Evolutionary conservation across 2,329 filamentous ascomycete species (phyloP).

Genomic region (Colletotrichum sp.): DNA sequence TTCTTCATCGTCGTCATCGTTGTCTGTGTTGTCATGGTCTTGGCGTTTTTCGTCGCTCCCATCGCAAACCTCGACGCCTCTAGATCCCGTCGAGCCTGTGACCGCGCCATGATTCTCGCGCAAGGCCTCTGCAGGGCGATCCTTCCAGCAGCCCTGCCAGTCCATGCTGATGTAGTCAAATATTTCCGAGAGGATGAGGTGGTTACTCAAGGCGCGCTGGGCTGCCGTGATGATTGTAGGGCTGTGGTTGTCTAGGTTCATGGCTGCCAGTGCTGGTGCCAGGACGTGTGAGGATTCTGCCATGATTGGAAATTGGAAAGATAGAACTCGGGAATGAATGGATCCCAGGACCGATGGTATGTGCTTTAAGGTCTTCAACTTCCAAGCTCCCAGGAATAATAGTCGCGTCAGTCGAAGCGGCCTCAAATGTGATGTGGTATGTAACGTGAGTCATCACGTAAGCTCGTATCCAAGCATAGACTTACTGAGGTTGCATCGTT

Average conservation of each 20-base stretch:
- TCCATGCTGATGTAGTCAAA: not conserved
- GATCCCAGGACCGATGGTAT: not conserved
- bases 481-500: not conserved
- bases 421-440: not conserved
- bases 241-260: not conserved
- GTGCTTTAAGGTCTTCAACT: fast-evolving
- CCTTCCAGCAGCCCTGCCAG: not conserved
- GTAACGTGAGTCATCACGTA: not conserved
- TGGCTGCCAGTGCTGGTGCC: not conserved
- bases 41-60: not conserved
- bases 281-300: not conserved
- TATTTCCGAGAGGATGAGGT: not conserved
- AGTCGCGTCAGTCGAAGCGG: not conserved
- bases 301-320: not conserved
- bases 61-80: not conserved
- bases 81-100: not conserved
- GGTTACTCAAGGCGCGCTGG: not conserved
- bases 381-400: not conserved
- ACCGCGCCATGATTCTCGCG: not conserved
- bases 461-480: not conserved
- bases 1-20: not conserved
- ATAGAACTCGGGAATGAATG: fast-evolving
- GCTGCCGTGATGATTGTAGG: not conserved
- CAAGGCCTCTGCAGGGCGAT: not conserved
- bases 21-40: not conserved